Evolutionary conservation across 106 monocot species (phyloP).

Genomic region (Dendrobium catenatum): DNA sequence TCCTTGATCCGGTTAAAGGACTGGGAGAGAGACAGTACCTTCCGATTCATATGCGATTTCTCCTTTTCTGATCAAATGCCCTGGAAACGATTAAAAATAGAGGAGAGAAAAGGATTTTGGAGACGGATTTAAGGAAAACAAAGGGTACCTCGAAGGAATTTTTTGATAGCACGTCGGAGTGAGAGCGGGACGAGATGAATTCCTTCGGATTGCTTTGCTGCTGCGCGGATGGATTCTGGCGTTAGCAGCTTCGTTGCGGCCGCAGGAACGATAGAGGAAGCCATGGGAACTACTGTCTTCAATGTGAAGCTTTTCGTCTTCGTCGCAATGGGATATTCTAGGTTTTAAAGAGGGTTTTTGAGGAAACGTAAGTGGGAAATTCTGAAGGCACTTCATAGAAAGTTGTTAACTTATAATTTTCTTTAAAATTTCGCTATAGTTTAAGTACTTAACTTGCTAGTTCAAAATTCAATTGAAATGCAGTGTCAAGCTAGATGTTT

Average conservation of each 20-base stretch:
- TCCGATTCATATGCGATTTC: constrained; percentile 61
- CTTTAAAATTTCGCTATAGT: too few relatives aligned
- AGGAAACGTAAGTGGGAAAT: too few relatives aligned
- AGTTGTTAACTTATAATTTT: too few relatives aligned
- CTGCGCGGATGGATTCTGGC: constrained; percentile 61
- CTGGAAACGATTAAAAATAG: not conserved
- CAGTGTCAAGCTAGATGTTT: too few relatives aligned
- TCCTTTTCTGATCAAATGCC: constrained; percentile 37
- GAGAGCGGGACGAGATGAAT: constrained; percentile 78
- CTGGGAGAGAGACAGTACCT: constrained; percentile 67
- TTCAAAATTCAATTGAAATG: too few relatives aligned
- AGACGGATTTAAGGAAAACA: not conserved
- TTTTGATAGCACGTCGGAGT: constrained; percentile 88
- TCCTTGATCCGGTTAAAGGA: constrained; percentile 59
- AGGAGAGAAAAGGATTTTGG: not conserved
- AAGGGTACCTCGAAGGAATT: constrained; percentile 70
- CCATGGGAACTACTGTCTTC: constrained; percentile 4
- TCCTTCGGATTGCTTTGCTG: constrained; percentile 82
- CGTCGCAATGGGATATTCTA: not conserved
- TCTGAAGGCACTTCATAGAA: too few relatives aligned
- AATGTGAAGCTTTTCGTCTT: not conserved
- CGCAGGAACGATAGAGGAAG: constrained; percentile 17
- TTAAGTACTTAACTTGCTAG: too few relatives aligned
- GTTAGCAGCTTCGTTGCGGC: constrained; percentile 36
- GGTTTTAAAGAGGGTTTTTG: not conserved